Evolutionary conservation across 768 basidiomycete species (phyloP).

Genomic region (Erythrobasidium yunnanense): DNA sequence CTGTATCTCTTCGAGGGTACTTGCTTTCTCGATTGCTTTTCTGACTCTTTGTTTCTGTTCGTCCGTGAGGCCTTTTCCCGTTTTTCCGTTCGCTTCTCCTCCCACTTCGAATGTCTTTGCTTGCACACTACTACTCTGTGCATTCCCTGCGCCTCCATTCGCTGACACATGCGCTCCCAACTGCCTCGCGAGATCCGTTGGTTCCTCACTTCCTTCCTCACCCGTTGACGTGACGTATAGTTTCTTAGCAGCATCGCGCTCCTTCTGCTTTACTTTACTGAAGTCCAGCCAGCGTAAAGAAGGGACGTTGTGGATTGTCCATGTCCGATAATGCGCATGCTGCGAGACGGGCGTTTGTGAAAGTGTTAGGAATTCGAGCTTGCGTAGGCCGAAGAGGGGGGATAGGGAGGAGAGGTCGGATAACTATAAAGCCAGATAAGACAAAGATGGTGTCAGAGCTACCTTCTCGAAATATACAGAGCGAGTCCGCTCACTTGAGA

Average conservation of each 20-base stretch:
- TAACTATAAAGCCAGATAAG: conserved; percentile 40
- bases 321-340: conserved; percentile 93
- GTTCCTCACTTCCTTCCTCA: conserved; percentile 51
- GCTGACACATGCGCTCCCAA: conserved; percentile 45
- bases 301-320: conserved; percentile 80
- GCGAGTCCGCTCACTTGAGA: conserved; percentile 43
- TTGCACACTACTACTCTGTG: conserved; percentile 5
- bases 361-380: conserved; percentile 63
- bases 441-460: not conserved
- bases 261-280: conserved; percentile 89
- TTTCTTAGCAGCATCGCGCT: conserved; percentile 61
- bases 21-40: conserved; percentile 78
- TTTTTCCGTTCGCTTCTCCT: conserved; percentile 46
- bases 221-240: conserved; percentile 64
- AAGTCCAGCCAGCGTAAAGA: conserved; percentile 85
- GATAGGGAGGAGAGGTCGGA: conserved; percentile 44
- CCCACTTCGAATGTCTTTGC: conserved; percentile 38
- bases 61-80: conserved; percentile 78
- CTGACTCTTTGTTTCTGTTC: conserved; percentile 80
- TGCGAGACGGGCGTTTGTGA: conserved; percentile 74
- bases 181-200: conserved; percentile 65
- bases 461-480: not conserved
- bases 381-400: conserved; percentile 28
- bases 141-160: not conserved
- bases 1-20: conserved; percentile 78